Base-by-base conservation (phyloP, 2,329 filamentous ascomycete species). In the Fusarium aywerte region DNA sequence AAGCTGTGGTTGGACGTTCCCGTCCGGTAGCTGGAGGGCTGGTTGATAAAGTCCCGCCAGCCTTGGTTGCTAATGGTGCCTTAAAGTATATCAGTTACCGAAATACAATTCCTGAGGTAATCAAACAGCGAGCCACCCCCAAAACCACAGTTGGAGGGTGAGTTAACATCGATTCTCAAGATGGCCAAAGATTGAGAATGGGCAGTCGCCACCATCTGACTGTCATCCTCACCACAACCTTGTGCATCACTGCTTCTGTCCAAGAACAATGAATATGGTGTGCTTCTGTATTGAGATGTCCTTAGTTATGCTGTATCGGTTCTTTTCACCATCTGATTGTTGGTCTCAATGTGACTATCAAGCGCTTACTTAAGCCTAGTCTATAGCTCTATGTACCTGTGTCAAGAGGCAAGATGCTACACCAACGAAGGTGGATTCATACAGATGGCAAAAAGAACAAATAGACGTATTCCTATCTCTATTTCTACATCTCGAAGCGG, bases 51-150 rank as follows among this genome's bases (percentile, higher is more conserved):
- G 23, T 57, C 53, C 0, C 55, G 3, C 53, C 53, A 57, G 16
- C 55, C 49, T 27, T 57, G 49, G 0, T 35, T 43, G 0, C 15
- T 21, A 1, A 21, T 20, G 5, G 53, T 29, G 1, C 13, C 29
- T n/a, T 42, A 15, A 0, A 57, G 49, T 29, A 57, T 43, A 4
- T 55, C 53, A 0, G 53, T 43, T 0, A 55, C 49, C 3, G 35
- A 57, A 16, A n/a, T 55, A n/a, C 18, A 57, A 18, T 55, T 55
- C 2, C 53, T 49, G 2, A 57, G 49, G 9, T 57, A 57, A 5
- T 57, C 53, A 9, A 55, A 57, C 1, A 55, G 7, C 1, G 49
- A 4, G 0, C 27, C 23, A 8, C 43, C 53, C 12, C 29, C 49
- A 23, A 42, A 57, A 29, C 29, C 5, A 35, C 36, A 0, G 49